Percentiles rank a stretch among this genome's conserved stretches.
These are phyloP conservation scores for Carex pumila DNA, from an alignment of 176 grass and related monocot species.

Conservation along the genomic window DNA sequence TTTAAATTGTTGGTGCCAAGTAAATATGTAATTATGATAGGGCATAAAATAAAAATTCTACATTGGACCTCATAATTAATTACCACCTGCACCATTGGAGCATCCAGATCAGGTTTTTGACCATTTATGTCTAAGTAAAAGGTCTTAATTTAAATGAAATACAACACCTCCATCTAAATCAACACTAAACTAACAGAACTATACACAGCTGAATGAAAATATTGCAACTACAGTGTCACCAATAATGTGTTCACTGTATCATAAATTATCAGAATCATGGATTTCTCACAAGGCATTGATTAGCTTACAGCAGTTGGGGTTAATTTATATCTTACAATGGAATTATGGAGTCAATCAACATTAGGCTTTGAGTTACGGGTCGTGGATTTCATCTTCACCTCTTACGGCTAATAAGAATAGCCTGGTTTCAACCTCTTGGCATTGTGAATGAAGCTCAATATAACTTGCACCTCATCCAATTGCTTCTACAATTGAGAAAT, in stretches of 20 bases:
- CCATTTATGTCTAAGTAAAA: not conserved
- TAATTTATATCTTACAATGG: slow-evolving; percentile 21
- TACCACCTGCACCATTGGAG: not conserved
- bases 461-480: slow-evolving; percentile 77
- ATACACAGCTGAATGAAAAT: not conserved
- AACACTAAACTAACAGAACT: not conserved
- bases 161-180: slow-evolving; percentile 4
- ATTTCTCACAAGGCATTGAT: not conserved
- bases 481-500: slow-evolving; percentile 39
- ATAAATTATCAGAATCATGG: slow-evolving; percentile 1
- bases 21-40: not conserved
- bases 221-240: not conserved
- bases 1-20: not conserved
- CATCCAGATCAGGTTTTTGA: not conserved
- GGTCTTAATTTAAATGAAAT: not conserved
- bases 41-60: not conserved
- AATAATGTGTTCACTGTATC: not conserved
- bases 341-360: slow-evolving; percentile 11
- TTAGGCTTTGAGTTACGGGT: not conserved
- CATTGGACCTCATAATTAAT: not conserved
- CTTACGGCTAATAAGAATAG: not conserved
- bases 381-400: not conserved
- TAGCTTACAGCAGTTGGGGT: slow-evolving; percentile 3
- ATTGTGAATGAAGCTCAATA: slow-evolving; percentile 56
- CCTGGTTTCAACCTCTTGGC: slow-evolving; percentile 50